phyloP scores from a whole-genome alignment of 768 basidiomycete genomes.

The Pulveroboletus ravenelii region DNA sequence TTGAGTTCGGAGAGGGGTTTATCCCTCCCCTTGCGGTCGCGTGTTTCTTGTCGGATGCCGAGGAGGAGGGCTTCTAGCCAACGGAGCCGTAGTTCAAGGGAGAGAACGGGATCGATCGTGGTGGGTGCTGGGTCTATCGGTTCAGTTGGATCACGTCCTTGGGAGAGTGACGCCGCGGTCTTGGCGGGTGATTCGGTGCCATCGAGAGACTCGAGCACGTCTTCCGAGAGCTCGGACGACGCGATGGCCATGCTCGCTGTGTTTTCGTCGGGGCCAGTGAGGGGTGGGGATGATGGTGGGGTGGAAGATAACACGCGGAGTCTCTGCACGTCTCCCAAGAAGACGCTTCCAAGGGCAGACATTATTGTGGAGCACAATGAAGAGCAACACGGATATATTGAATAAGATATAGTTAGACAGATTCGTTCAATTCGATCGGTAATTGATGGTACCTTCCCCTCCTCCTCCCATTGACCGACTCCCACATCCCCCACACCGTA shows the following conservation, averaged over 20 bases:
- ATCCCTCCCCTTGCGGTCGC: conserved; percentile 37
- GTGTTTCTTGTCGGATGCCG: conserved; percentile 52
- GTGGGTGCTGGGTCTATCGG: conserved; percentile 4
- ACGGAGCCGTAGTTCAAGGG: conserved; percentile 69
- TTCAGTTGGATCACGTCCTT: conserved; percentile 4
- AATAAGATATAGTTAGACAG: conserved; percentile 16
- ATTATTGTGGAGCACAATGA: conserved; percentile 15
- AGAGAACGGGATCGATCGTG: conserved; percentile 57
- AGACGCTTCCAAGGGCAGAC: conserved; percentile 70
- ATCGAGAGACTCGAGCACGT: conserved; percentile 20
- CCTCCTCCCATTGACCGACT: conserved; percentile 38
- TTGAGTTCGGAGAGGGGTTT: conserved; percentile 36
- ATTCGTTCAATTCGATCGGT: conserved; percentile 59
- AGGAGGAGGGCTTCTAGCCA: conserved; percentile 77
- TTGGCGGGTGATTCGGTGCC: conserved; percentile 19
- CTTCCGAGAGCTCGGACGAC: conserved; percentile 12
- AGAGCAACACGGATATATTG: background rate
- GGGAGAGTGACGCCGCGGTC: conserved; percentile 2
- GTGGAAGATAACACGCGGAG: conserved; percentile 57
- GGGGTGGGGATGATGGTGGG: conserved; percentile 42
- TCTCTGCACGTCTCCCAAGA: conserved; percentile 73
- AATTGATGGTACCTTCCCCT: conserved; percentile 62
- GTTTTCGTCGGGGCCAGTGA: background rate
- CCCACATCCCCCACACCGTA: conserved; percentile 47
- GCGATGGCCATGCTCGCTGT: conserved; percentile 16